Base-by-base conservation (phyloP, 805 yeast genomes). In the Barnettozyma wickerhamii region DNA sequence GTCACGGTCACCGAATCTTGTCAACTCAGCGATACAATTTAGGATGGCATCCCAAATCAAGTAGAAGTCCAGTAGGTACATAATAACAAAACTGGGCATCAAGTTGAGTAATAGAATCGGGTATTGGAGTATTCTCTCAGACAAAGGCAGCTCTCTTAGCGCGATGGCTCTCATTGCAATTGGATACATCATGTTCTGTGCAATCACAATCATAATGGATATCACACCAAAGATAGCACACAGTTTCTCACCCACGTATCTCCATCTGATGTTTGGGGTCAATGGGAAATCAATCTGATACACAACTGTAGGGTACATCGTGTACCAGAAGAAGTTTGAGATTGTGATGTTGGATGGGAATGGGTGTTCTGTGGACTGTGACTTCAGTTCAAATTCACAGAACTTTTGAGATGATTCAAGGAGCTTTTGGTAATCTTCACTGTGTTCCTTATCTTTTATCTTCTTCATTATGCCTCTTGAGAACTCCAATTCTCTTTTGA, bases 1-100 rank as follows among this genome's bases (percentile, higher is more conserved):
- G 50, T 84, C 84, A 37, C 99, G 76, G 59, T 93, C 97, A 5
- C 87, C 96, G 64, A 81, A 95, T 38, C 72, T 57, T 13, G 95
- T 81, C 29, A 91, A 66, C 59, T 93, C 99, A 0, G 96, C 98
- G 52, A 95, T 75, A 19, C 84, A 83, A 56, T 90, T 91, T 52
- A 90, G 68, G 37, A 91, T 91, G 6, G 91, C 82, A 55, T 93
- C 98, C 99, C 99, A 95, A 47, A 95, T 93, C 46, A 93, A 67
- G 59, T 85, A 90, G 64, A 90, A 93, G 0, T 77, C 81, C 42
- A 93, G 65, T 38, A 93, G 53, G 59, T 89, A 91, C 60, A 84
- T 75, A 40, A 81, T 60, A 28, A 87, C 65, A 59, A 93, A 87
- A 17, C 90, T 83, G 15, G 95, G 95, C 27, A 87, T 76, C 53